Evolutionary conservation across 306 rosid species (phyloP).

Genomic region (Castanea sativa): DNA sequence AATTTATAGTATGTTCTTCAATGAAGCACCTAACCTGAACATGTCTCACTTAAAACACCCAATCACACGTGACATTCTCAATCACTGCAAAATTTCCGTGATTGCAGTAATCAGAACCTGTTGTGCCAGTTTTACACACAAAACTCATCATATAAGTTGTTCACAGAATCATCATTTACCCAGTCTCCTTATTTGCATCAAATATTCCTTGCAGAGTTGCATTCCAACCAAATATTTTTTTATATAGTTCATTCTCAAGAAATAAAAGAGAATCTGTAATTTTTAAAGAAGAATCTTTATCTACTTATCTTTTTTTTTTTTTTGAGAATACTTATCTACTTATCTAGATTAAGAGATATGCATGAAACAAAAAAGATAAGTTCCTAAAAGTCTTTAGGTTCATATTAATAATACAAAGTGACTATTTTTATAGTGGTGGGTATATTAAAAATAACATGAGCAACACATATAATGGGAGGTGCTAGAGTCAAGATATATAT

Average conservation of each 20-base stretch:
- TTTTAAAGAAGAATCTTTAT: too few relatives aligned
- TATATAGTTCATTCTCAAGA: too few relatives aligned
- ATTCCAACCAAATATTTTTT: too few relatives aligned
- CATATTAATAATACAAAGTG: too few relatives aligned
- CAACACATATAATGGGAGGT: not conserved
- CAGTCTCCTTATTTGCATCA: not conserved
- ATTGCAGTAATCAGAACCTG: conserved; percentile 14
- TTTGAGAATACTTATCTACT: too few relatives aligned
- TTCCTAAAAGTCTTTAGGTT: too few relatives aligned
- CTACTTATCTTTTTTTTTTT: too few relatives aligned
- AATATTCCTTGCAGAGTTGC: too few relatives aligned
- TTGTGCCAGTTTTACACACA: conserved; percentile 5
- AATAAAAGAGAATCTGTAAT: too few relatives aligned
- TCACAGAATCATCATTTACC: conserved; percentile 8
- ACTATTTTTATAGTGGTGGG: too few relatives aligned
- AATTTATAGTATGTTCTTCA: conserved; percentile 35
- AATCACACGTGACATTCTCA: conserved; percentile 26
- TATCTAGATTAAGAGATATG: too few relatives aligned
- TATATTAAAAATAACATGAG: not conserved
- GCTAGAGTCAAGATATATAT: not conserved
- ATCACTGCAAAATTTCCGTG: conserved; percentile 20
- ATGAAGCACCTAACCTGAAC: conserved; percentile 27
- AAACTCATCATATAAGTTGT: conserved; percentile 32
- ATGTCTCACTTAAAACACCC: conserved; percentile 28
- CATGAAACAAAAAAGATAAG: too few relatives aligned